Base-by-base conservation (phyloP, 2,329 filamentous ascomycete species). In the Iodosphaeria phyllophila region DNA sequence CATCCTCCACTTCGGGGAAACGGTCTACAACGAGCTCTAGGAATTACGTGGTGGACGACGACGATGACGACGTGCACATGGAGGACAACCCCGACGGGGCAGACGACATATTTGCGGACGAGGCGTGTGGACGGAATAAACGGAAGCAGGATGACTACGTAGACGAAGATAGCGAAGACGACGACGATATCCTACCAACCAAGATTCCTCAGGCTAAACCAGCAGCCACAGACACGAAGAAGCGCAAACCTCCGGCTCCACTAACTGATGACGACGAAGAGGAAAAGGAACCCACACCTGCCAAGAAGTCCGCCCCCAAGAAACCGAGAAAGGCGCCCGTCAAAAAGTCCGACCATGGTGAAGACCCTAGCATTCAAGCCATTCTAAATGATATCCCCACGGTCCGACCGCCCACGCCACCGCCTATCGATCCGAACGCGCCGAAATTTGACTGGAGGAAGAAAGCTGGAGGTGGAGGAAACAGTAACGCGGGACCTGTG, bases 371-470 rank as follows among this genome's bases (percentile, higher is more conserved):
- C 13, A 70, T 92, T 12, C 72, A 92, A 46, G 70, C 74, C 24
- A 93, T 98, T 22, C 65, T 95, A 16, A 74, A 92, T 43, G 80
- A 72, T 36, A 86, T 98, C 30, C 78, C 82, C 5, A 79, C 70
- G 1, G 68, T 98, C 20, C 61, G 74, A 30, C 63, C 89, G 13
- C 89, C 89, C 5, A 78, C 82, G 4, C 86, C 89, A 20, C 84
- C 86, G 3, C 61, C 74, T 1, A 67, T 71, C 33, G 65, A 74
- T 28, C 65, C 68, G 1, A 62, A 69, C 34, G 56, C 56, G 11
- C 25, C 25, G 13, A 93, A 92, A 40, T 93, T 86, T 38, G 73
- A 91, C 43, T 95, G 69, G 60, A 67, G 66, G 35, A 74, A 72
- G 40, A 58, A 56, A 14, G 52, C 47, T 30, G 47, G 58, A 37